phyloP scores from a whole-genome alignment of 140 eudicot species.

The Senecio squalidus region DNA sequence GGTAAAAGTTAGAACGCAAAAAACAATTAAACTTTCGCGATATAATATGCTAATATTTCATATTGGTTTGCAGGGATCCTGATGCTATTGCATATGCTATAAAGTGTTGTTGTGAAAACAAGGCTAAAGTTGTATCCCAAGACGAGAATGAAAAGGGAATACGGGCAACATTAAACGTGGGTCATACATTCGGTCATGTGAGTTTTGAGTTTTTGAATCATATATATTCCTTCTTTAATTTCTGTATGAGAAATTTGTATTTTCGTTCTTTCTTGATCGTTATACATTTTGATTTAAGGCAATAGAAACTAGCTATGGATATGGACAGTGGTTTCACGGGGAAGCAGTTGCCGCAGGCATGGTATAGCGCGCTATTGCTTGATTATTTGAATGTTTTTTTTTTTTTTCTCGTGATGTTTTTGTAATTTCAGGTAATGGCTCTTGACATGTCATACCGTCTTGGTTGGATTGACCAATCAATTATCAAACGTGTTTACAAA shows the following conservation, averaged over 20 bases:
- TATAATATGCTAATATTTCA: conserved; percentile 74
- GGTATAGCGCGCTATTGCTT: no score
- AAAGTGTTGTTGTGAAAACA: conserved; percentile 90
- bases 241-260: no score
- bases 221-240: no score
- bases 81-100: conserved; percentile 86
- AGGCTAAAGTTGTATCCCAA: conserved; percentile 82
- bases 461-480: conserved; percentile 90
- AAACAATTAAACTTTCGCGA: no score
- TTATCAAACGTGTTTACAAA: conserved; percentile 52
- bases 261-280: no score
- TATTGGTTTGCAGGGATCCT: conserved; percentile 63
- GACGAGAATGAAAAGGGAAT: conserved; percentile 94
- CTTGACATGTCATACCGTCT: conserved; percentile 94
- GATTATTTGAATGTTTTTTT: no score
- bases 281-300: conserved; percentile 71
- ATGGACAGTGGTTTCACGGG: conserved; percentile 98
- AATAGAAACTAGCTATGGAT: conserved; percentile 89
- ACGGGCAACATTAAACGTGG: conserved; percentile 90
- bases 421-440: conserved; percentile 81
- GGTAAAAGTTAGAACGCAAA: no score
- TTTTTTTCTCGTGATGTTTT: conserved; percentile 23
- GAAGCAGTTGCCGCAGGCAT: conserved; percentile 99
- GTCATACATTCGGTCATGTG: conserved; percentile 98
- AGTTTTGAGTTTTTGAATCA: conserved; percentile 22